Evolutionary conservation across 306 rosid genomes (phyloP).

Genomic region (Vigna unguiculata): DNA sequence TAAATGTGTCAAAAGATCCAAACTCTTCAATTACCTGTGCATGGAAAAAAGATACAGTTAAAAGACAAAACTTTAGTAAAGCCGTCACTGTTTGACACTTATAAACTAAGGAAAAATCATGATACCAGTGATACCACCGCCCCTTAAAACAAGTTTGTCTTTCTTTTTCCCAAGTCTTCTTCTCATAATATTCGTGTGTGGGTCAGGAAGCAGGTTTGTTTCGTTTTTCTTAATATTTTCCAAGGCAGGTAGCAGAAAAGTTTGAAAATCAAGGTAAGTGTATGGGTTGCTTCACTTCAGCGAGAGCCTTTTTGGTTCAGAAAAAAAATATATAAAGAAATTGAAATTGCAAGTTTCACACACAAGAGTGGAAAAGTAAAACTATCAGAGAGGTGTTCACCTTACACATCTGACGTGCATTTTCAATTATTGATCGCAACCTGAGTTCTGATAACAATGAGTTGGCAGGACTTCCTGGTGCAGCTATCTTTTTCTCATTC

Average conservation of each 20-base stretch:
- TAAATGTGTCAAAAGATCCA: slow-evolving; percentile 67
- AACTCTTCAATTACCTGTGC: slow-evolving; percentile 69
- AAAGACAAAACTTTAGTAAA: not conserved
- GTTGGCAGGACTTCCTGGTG: slow-evolving; percentile 67
- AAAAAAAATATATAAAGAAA: not conserved
- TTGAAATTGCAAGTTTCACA: slow-evolving; percentile 14
- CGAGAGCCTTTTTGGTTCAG: slow-evolving; percentile 32
- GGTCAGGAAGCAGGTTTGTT: slow-evolving; percentile 44
- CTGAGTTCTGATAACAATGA: slow-evolving; percentile 74
- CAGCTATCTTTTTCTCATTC: slow-evolving; percentile 68
- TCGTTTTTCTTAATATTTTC: slow-evolving; percentile 38
- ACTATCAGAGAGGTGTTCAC: slow-evolving; percentile 43
- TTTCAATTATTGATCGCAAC: slow-evolving; percentile 76
- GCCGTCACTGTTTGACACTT: slow-evolving; percentile 12
- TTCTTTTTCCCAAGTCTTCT: slow-evolving; percentile 13
- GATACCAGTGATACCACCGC: not conserved
- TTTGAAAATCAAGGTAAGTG: slow-evolving; percentile 41
- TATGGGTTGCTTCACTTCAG: slow-evolving; percentile 35
- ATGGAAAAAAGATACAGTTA: not conserved
- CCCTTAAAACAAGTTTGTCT: slow-evolving; percentile 40
- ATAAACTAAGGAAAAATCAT: slow-evolving; percentile 30
- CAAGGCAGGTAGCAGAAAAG: slow-evolving; percentile 49
- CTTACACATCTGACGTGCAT: slow-evolving; percentile 78
- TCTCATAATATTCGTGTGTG: slow-evolving; percentile 28
- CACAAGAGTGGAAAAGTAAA: slow-evolving; percentile 15